Base-by-base conservation (phyloP, 306 rosid species). In the Psophocarpus tetragonolobus region DNA sequence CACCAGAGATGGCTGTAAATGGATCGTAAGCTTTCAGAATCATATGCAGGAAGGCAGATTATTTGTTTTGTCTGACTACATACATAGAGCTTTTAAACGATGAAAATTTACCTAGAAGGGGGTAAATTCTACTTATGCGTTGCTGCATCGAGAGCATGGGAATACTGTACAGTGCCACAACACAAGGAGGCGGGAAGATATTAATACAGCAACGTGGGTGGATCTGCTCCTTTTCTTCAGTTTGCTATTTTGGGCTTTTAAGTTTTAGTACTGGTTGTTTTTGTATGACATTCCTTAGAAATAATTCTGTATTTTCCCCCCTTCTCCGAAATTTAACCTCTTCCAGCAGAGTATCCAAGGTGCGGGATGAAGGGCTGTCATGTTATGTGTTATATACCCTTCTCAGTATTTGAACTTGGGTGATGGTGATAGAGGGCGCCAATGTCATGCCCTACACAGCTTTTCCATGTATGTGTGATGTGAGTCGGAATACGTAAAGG, bases 1-100 rank as follows among this genome's bases (percentile, higher is more conserved):
- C 97, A 8, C 90, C 97, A 15, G 97, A 92, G 79, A 94, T 94
- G 98, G 87, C 93, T 73, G 97, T 92, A 74, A 94, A 94, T 79
- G 97, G 98, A 68, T 94, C 93, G 0, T 94, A 76, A 84, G 62
- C 81, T 76, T 15, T 73, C 77, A 63, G 81, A 62, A 21, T 60
- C 78, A 53, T 60, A 27, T 68, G 26, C 71, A 58, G 71, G 74
- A 76, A 61, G 71, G 75, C 62, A 57, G 79, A 71, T 74, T 48
- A 38, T 73, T 68, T 68, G 69, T 79, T 84, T 70, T 73, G 69
- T 47, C 81, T 51, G 80, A 76, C 81, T 84, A 56, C 61, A 27
- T 13, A 76, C 71, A 47, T 54, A 58, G 71, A 66, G 71, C 71
- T 60, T 67, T 68, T 69, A 73, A 72, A 61, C 58, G 35, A 68